Evolutionary conservation across 2,329 filamentous ascomycete species (phyloP).

Genomic region (Colletotrichum noveboracense): DNA sequence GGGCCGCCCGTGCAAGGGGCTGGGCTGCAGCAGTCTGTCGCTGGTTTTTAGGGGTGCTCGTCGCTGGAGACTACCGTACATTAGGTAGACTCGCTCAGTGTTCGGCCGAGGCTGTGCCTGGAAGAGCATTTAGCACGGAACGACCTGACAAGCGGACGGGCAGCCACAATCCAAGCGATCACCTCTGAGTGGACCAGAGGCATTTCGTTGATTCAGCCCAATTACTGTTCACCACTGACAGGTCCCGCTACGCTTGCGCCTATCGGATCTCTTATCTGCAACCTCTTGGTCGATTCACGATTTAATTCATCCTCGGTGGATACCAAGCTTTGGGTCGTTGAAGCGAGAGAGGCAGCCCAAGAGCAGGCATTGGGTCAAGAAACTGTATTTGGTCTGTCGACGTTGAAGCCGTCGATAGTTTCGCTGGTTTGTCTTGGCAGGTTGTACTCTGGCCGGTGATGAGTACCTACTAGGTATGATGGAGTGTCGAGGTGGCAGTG

Average conservation of each 20-base stretch:
- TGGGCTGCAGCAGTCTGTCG: not conserved
- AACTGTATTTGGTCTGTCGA: not conserved
- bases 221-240: conserved; percentile 21
- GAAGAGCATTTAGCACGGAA: not conserved
- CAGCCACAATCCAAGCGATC: conserved; percentile 14
- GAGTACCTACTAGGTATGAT: not conserved
- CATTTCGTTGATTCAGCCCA: conserved; percentile 24
- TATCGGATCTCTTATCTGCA: conserved; percentile 11
- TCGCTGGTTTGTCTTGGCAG: conserved; percentile 6
- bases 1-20: conserved; percentile 6
- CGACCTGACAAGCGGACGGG: not conserved
- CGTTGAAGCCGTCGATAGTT: conserved; percentile 7
- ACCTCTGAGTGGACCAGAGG: conserved; percentile 18
- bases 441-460: not conserved
- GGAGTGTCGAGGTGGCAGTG: not conserved
- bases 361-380: not conserved
- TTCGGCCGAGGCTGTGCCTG: not conserved
- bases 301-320: not conserved
- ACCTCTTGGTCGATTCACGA: not conserved
- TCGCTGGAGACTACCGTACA: not conserved
- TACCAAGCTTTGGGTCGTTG: not conserved
- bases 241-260: not conserved
- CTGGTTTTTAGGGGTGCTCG: not conserved
- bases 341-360: not conserved
- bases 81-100: not conserved